Percentiles rank a stretch among this genome's conserved stretches.
These are phyloP conservation scores for Epicoccum nigrum DNA, from an alignment of 2,329 filamentous ascomycete genomes.

Conservation along the genomic window DNA sequence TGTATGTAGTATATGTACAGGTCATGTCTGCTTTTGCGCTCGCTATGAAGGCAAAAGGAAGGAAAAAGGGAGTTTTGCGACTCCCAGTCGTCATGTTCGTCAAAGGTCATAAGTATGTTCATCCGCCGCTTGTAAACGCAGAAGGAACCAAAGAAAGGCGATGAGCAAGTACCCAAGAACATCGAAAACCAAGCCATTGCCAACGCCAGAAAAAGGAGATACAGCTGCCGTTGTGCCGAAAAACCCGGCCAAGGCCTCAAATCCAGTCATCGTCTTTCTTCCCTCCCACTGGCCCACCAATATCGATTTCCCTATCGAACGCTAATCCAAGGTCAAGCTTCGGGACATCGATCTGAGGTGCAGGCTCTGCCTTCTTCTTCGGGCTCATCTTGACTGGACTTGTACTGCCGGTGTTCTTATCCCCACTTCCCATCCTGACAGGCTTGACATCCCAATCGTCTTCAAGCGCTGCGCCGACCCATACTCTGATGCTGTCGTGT, in stretches of 20 bases:
- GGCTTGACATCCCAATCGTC: constrained; percentile 86
- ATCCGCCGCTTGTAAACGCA: neutral
- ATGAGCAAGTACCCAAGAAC: neutral
- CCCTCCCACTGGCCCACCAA: constrained; percentile 18
- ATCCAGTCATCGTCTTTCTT: constrained; percentile 44
- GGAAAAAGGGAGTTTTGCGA: constrained; percentile 7
- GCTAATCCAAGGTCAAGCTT: constrained; percentile 45
- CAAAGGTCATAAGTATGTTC: constrained; percentile 8
- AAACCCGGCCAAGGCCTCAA: constrained; percentile 16
- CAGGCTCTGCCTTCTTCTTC: constrained; percentile 47
- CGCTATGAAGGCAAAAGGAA: neutral
- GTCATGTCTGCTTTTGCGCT: constrained; percentile 3
- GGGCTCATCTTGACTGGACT: constrained; percentile 49
- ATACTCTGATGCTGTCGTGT: constrained; percentile 85
- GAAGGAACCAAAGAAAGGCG: neutral
- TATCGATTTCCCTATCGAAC: constrained; percentile 40
- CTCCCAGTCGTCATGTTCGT: constrained; percentile 21
- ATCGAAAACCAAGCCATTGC: neutral
- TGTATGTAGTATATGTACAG: constrained; percentile 21
- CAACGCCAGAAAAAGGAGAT: constrained; percentile 3
- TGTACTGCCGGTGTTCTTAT: constrained; percentile 43
- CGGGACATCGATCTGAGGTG: constrained; percentile 47
- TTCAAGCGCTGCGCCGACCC: constrained; percentile 84
- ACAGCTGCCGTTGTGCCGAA: neutral
- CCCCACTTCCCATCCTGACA: constrained; percentile 72